These are phyloP conservation scores for Penicillium capsulatum DNA, from an alignment of 2,329 filamentous ascomycete genomes.

Conservation along the genomic window DNA sequence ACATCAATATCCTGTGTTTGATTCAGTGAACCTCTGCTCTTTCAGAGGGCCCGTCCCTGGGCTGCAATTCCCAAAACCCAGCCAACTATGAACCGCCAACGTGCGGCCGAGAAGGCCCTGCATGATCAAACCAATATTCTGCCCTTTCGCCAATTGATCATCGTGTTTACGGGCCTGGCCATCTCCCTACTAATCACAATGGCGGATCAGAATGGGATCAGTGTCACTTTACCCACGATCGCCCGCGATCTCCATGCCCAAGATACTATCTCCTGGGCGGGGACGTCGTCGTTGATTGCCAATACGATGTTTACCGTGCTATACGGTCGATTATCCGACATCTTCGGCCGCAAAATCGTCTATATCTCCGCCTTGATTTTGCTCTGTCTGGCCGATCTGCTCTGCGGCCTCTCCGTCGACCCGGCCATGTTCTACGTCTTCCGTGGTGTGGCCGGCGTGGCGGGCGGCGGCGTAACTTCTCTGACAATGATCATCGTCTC, in stretches of 20 bases:
- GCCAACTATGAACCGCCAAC: conserved; percentile 34
- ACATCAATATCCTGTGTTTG: no score
- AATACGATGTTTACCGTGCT: conserved; percentile 63
- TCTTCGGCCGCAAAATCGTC: conserved; percentile 58
- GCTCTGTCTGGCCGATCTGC: conserved; percentile 54
- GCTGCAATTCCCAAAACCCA: no score
- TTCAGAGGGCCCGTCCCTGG: no score
- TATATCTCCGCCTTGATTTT: conserved; percentile 52
- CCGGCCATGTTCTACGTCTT: conserved; percentile 59
- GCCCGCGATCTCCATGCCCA: conserved; percentile 45
- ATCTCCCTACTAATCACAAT: conserved; percentile 53
- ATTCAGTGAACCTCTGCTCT: no score
- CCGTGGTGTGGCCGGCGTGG: conserved; percentile 58
- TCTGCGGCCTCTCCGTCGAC: conserved; percentile 56
- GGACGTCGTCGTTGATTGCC: conserved; percentile 65
- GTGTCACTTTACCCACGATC: conserved; percentile 52
- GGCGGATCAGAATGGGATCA: conserved; percentile 57
- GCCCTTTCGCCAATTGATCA: conserved; percentile 44
- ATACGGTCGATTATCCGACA: conserved; percentile 59
- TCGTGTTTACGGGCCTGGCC: conserved; percentile 52
- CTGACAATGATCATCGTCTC: conserved; percentile 60
- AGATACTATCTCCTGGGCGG: conserved; percentile 62
- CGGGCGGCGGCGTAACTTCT: conserved; percentile 57
- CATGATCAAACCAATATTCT: conserved; percentile 58
- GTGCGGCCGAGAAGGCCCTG: conserved; percentile 44